Conservation (phyloP, 129 eudicot species). For the Escallonia rubra region DNA sequence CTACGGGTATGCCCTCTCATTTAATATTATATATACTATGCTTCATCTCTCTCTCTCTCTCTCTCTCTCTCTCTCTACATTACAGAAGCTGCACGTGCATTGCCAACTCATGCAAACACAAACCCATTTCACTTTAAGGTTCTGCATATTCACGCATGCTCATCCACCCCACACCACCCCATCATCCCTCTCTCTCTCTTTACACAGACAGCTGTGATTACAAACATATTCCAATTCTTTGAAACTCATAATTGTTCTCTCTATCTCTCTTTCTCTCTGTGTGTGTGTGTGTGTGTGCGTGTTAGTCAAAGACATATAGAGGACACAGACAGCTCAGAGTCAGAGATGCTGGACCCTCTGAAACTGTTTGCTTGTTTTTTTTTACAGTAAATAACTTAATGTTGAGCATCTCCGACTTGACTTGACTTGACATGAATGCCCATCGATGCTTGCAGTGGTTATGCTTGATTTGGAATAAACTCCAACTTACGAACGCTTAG, state of each 20-base stretch:
- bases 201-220: background rate
- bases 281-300: background rate
- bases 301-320: too few relatives aligned
- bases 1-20: constrained; percentile 51
- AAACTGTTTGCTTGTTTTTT: too few relatives aligned
- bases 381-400: too few relatives aligned
- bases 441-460: too few relatives aligned
- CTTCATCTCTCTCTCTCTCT: background rate
- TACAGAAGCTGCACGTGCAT: constrained; percentile 38
- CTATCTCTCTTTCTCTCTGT: background rate
- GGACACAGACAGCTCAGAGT: too few relatives aligned
- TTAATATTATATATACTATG: background rate
- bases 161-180: constrained; percentile 20
- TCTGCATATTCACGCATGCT: constrained; percentile 49
- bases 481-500: too few relatives aligned
- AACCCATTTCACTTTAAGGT: constrained; percentile 17
- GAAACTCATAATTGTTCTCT: background rate
- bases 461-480: too few relatives aligned
- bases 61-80: constrained; percentile 1
- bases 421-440: too few relatives aligned
- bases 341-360: too few relatives aligned
- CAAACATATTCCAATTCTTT: background rate
- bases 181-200: constrained; percentile 22
- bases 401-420: too few relatives aligned
- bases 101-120: constrained; percentile 52